Conservation (phyloP, 176 grass and related monocot genomes). For the Oryza coarctata region DNA sequence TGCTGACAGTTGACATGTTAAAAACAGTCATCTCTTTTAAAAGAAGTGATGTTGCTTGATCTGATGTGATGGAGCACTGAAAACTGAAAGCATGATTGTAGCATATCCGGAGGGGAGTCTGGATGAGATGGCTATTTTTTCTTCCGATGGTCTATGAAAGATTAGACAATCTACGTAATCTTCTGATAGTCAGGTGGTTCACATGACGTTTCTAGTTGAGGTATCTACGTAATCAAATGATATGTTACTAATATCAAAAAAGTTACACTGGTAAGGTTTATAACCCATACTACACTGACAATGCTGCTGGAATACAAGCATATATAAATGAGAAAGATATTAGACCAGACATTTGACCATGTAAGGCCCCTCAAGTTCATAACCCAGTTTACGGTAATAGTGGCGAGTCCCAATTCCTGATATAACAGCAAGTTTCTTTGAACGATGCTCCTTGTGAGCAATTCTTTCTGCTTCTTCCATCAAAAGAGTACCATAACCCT, state of each 20-base stretch:
- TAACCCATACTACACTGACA: neutral
- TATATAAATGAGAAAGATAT: neutral
- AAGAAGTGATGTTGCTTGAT: neutral
- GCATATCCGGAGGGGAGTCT: neutral
- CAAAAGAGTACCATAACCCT: constrained; percentile 90
- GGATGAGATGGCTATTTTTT: neutral
- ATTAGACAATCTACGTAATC: no score
- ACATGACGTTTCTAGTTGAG: no score
- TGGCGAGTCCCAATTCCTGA: constrained; percentile 94
- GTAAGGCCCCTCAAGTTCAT: constrained; percentile 92
- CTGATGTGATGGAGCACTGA: neutral
- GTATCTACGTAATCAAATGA: neutral
- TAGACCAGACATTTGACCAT: constrained; percentile 75
- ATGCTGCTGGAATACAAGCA: neutral
- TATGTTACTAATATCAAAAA: neutral
- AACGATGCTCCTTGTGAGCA: constrained; percentile 74
- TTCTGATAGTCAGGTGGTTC: neutral
- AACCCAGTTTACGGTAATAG: constrained; percentile 91
- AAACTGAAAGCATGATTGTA: neutral
- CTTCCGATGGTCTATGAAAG: neutral
- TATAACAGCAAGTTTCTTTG: constrained; percentile 82
- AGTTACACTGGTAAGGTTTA: neutral
- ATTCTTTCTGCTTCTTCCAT: constrained; percentile 99
- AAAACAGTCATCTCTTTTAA: neutral
- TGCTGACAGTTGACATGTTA: neutral